A percentile compares a stretch with the other conserved stretches of the same genome.
These are phyloP conservation scores for Ustanciosporium gigantosporum DNA, from an alignment of 1,284 basidiomycete species.

Conservation along the genomic window DNA sequence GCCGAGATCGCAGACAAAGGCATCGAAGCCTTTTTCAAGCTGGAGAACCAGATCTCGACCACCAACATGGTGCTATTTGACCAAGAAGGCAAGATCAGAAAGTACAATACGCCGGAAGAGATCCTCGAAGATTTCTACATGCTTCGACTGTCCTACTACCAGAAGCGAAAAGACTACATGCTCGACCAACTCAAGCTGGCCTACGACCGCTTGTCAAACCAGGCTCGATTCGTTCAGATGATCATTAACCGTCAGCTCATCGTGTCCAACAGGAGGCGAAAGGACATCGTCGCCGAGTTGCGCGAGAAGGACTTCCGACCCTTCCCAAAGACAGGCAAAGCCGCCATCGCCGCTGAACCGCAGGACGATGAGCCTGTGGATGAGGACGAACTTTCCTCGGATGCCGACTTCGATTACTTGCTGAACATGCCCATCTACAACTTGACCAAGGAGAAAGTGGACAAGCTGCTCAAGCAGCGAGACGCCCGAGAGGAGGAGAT, in stretches of 20 bases:
- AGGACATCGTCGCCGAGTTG: constrained; percentile 81
- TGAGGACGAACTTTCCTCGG: constrained; percentile 66
- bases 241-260: constrained; percentile 85
- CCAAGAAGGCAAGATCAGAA: constrained; percentile 92
- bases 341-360: constrained; percentile 70
- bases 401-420: constrained; percentile 88
- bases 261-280: constrained; percentile 90
- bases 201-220: constrained; percentile 87
- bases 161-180: constrained; percentile 81
- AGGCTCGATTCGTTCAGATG: constrained; percentile 96
- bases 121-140: constrained; percentile 94
- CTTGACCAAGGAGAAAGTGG: constrained; percentile 91
- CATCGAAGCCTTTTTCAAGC: constrained; percentile 86
- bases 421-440: constrained; percentile 94
- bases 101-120: constrained; percentile 85
- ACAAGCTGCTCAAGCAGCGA: constrained; percentile 79
- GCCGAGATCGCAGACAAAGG: constrained; percentile 88
- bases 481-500: constrained; percentile 83
- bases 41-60: constrained; percentile 79
- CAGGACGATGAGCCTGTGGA: constrained; percentile 64
- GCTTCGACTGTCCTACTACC: constrained; percentile 78
- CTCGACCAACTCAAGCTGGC: constrained; percentile 81
- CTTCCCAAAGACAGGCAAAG: constrained; percentile 78
- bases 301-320: constrained; percentile 79
- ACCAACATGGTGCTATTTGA: constrained; percentile 99